Base-by-base conservation (phyloP, 2,329 filamentous ascomycete species). In the Botryotinia globosa region DNA sequence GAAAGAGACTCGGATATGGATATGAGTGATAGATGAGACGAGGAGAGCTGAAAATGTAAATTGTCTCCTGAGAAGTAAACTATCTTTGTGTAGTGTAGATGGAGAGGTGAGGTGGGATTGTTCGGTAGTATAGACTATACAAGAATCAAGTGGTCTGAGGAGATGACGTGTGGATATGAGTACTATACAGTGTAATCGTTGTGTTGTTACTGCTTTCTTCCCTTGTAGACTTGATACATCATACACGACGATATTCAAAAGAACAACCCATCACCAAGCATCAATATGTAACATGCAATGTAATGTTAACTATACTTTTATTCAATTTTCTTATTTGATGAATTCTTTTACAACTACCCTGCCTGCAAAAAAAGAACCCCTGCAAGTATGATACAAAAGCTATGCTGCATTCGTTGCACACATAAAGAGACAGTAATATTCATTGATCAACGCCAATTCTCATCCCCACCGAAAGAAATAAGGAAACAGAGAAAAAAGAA, bases 371-470 rank as follows among this genome's bases (percentile, higher is more conserved):
- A 42, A 61, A 66, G 54, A 45, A 34, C 64, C 65, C 65, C 48
- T 68, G 65, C 48, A 56, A 68, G 65, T 68, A 68, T 68, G 65
- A 68, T 68, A 58, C 48, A 68, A 68, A 68, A 68, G 65, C 48
- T 51, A 68, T 68, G 65, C 18, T 44, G 65, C 65, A n/a, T 39
- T 67, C 48, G 37, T 68, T 68, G 65, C 65, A 68, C 37, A 68
- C 34, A 56, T 56, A 56, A 37, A 68, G 34, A 56, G 65, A 67
- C 32, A 62, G 37, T 18, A 65, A 68, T 18, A 56, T 67, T 67
- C 37, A 56, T 67, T 56, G 51, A 16, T 68, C 65, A 68, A 68
- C 65, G 65, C 65, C 65, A 56, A 67, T 67, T 56, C 48, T 67
- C 48, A 68, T 68, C n/a, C 65, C 65, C 18, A 32, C 65, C 65